These are phyloP conservation scores for Funneliformis geosporum DNA, from an alignment of 192 early-diverging fungal genomes.

Conservation along the genomic window DNA sequence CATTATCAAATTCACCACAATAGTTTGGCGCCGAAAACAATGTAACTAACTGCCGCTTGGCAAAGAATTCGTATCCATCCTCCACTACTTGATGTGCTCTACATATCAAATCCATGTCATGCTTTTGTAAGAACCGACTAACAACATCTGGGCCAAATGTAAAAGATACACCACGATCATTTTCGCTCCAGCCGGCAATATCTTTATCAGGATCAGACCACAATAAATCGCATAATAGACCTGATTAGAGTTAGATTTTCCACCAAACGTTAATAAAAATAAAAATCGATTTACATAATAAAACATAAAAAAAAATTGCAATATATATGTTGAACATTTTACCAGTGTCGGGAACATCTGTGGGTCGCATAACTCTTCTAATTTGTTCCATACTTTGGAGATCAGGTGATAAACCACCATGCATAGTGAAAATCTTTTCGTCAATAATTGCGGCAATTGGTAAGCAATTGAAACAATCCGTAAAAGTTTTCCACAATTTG, in stretches of 20 bases:
- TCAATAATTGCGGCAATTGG: constrained; percentile 97
- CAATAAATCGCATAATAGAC: constrained; percentile 90
- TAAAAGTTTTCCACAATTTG: constrained; percentile 99
- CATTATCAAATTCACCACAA: constrained; percentile 90
- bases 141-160: constrained; percentile 97
- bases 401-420: constrained; percentile 96
- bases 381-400: constrained; percentile 98
- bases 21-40: constrained; percentile 97
- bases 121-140: constrained; percentile 89
- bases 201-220: constrained; percentile 99
- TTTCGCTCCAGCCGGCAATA: constrained; percentile 94
- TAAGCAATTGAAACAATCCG: constrained; percentile 98
- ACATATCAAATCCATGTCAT: constrained; percentile 97
- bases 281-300: neutral
- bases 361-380: constrained; percentile 94
- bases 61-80: constrained; percentile 99
- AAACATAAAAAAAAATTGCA: neutral
- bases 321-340: constrained; percentile 17
- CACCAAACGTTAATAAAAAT: neutral
- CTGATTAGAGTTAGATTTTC: constrained; percentile 36
- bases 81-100: constrained; percentile 98
- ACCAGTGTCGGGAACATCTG: constrained; percentile 97
- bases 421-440: constrained; percentile 99
- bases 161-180: constrained; percentile 94
- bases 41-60: constrained; percentile 93